Evolutionary conservation across 495 filamentous ascomycete species (phyloP).

Genomic region (Aspergillus kassunensis): DNA sequence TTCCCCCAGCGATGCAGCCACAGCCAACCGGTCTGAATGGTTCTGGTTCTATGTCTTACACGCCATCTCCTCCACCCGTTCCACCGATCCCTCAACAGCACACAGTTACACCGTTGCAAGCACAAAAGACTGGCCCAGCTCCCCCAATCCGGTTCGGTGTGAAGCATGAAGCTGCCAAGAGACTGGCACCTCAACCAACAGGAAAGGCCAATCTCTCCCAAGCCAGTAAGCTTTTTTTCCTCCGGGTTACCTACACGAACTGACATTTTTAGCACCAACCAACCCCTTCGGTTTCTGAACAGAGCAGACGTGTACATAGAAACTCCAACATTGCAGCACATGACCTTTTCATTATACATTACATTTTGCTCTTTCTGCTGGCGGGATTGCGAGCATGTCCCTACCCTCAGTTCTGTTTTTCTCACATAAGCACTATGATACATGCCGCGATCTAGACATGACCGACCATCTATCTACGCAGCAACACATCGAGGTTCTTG

Average conservation of each 20-base stretch:
- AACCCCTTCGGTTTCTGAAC: slow-evolving; percentile 88
- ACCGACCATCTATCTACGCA: slow-evolving; percentile 10
- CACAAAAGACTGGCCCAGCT: slow-evolving; percentile 92
- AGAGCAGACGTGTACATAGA: slow-evolving; percentile 22
- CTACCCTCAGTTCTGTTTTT: slow-evolving; percentile 6
- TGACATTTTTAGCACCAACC: slow-evolving; percentile 61
- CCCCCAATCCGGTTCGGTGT: slow-evolving; percentile 89
- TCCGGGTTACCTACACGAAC: slow-evolving; percentile 15
- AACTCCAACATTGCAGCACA: slow-evolving; percentile 20
- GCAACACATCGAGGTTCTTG: slow-evolving; percentile 2
- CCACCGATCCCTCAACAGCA: slow-evolving; percentile 48
- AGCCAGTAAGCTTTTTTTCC: slow-evolving; percentile 78
- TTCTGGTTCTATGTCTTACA: slow-evolving; percentile 43
- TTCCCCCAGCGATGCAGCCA: slow-evolving; percentile 43
- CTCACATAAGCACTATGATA: slow-evolving; percentile 17
- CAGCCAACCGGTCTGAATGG: slow-evolving; percentile 58
- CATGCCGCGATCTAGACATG: slow-evolving; percentile 15
- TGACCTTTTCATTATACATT: slow-evolving; percentile 22
- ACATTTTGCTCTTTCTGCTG: slow-evolving; percentile 15
- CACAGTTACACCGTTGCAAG: slow-evolving; percentile 57
- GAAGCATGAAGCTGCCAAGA: slow-evolving; percentile 58
- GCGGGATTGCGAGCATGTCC: slow-evolving; percentile 16
- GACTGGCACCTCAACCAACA: slow-evolving; percentile 82
- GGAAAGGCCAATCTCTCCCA: slow-evolving; percentile 87
- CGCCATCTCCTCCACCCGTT: slow-evolving; percentile 33